Evolutionary conservation across 257 asterid genomes (phyloP).

Genomic region (Rauvolfia tetraphylla): DNA sequence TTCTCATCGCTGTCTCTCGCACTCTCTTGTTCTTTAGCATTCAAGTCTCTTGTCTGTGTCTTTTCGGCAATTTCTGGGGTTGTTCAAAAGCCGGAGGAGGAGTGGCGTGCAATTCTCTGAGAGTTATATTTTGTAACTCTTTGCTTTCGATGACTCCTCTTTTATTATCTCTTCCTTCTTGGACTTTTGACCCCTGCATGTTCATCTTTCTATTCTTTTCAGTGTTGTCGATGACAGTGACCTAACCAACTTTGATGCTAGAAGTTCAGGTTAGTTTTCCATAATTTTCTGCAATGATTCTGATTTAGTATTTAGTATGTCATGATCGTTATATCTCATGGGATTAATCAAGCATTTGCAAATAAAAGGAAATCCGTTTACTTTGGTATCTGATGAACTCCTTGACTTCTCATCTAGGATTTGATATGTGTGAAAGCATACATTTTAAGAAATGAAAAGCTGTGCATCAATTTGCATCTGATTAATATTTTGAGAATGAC

Average conservation of each 20-base stretch:
- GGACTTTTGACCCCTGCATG: conserved; percentile 2
- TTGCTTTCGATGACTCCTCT: background rate
- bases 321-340: background rate
- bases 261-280: conserved; percentile 52
- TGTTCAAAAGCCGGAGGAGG: too few species aligned
- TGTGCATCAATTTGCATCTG: background rate
- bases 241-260: conserved; percentile 29
- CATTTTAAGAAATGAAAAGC: background rate
- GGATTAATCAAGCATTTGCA: background rate
- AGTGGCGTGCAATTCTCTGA: background rate
- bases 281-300: background rate
- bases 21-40: too few species aligned
- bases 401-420: background rate
- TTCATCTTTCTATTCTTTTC: conserved; percentile 39
- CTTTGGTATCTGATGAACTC: background rate
- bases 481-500: background rate
- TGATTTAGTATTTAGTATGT: background rate
- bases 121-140: background rate
- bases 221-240: conserved; percentile 77
- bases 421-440: background rate
- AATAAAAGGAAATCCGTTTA: background rate
- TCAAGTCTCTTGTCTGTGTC: too few species aligned
- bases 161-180: background rate
- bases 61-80: too few species aligned
- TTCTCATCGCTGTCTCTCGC: too few species aligned